These are phyloP conservation scores for Arthrinium phaeospermum DNA, from an alignment of 2,329 filamentous ascomycete species.

Conservation along the genomic window DNA sequence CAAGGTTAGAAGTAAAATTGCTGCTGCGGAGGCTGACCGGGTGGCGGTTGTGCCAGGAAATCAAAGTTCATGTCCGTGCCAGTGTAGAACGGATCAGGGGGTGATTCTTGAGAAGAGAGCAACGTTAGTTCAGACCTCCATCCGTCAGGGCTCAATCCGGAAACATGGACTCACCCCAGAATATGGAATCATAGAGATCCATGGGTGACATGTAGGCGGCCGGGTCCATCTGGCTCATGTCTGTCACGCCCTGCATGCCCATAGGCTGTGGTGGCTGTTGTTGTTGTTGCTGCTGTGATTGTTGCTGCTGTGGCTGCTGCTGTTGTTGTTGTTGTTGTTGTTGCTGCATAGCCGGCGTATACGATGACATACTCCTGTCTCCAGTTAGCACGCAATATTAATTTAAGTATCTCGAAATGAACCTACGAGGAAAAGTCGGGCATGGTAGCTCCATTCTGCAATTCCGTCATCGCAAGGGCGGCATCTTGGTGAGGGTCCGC, in stretches of 20 bases:
- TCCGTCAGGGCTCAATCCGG: slow-evolving; percentile 5
- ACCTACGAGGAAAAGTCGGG: slow-evolving; percentile 51
- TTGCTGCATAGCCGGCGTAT: slow-evolving; percentile 22
- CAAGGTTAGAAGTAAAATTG: slow-evolving; percentile 58
- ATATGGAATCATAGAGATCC: slow-evolving; percentile 72
- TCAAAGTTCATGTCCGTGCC: slow-evolving; percentile 66
- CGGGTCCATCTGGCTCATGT: slow-evolving; percentile 57
- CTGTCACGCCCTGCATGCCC: slow-evolving; percentile 46
- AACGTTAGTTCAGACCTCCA: slow-evolving; percentile 27
- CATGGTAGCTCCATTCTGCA: slow-evolving; percentile 62
- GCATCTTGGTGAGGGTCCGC: slow-evolving; percentile 65
- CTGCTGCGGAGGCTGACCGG: slow-evolving; percentile 60
- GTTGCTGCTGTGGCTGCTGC: background rate
- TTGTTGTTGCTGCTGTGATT: background rate
- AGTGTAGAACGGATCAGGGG: slow-evolving; percentile 60
- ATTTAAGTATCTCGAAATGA: background rate
- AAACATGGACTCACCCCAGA: slow-evolving; percentile 61
- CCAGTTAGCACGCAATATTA: background rate
- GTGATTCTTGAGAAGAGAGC: slow-evolving; percentile 53
- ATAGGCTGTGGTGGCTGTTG: slow-evolving; percentile 35
- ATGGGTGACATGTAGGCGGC: slow-evolving; percentile 68
- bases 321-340: slow-evolving; percentile 41
- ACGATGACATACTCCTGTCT: background rate
- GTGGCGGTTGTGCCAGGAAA: slow-evolving; percentile 63
- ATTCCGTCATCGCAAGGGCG: slow-evolving; percentile 68